phyloP scores from a whole-genome alignment of 345 rosid species.

The Jatropha curcas region DNA sequence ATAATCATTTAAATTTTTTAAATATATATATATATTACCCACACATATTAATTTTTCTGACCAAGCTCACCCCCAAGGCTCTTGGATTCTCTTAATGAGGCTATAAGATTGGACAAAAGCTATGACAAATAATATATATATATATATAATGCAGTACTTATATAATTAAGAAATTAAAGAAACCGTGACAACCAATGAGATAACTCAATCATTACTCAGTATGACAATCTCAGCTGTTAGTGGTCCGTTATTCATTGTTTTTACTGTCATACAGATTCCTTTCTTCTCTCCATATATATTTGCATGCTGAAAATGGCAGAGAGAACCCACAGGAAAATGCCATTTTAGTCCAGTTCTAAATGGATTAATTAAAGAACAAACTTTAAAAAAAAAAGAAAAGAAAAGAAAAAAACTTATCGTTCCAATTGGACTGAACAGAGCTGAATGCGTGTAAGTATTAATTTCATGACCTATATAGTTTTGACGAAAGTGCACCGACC shows the following conservation, averaged over 20 bases:
- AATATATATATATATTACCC: too few relatives aligned
- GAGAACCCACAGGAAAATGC: too few relatives aligned
- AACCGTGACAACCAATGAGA: conserved; percentile 12
- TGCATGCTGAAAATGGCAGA: neutral
- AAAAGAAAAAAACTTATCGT: neutral
- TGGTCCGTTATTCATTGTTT: neutral
- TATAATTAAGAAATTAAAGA: too few relatives aligned
- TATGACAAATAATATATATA: neutral
- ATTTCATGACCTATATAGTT: neutral
- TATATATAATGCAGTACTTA: too few relatives aligned
- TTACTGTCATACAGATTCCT: neutral
- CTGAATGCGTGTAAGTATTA: neutral
- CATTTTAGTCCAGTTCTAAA: too few relatives aligned
- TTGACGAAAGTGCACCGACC: neutral
- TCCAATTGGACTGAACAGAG: neutral
- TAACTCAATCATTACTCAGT: conserved; percentile 1
- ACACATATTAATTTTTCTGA: too few relatives aligned
- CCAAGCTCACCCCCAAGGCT: neutral
- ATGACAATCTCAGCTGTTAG: neutral
- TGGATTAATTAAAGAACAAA: too few relatives aligned
- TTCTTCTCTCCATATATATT: neutral
- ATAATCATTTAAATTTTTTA: too few relatives aligned
- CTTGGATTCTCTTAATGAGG: neutral
- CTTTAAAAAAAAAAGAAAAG: too few relatives aligned
- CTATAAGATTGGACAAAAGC: neutral